Evolutionary conservation across 2,329 filamentous ascomycete species (phyloP).

Genomic region (Cladosporium oxysporum): DNA sequence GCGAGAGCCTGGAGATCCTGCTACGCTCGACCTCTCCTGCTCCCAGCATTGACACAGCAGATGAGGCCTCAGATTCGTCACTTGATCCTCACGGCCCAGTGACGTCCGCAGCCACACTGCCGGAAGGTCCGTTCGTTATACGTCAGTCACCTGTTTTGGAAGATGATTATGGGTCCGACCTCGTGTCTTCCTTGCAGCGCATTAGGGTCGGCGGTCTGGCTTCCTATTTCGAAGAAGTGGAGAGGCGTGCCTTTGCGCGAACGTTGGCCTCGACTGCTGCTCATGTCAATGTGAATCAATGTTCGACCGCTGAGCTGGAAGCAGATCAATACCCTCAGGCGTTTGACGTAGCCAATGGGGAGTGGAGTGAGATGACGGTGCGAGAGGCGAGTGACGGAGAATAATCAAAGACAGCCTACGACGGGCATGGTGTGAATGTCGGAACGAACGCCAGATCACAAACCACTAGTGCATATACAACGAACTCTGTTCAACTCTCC

Average conservation of each 20-base stretch:
- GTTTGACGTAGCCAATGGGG: background rate
- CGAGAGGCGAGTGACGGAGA: background rate
- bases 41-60: background rate
- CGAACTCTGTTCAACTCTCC: background rate
- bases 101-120: background rate
- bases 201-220: background rate
- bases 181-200: slow-evolving; percentile 7
- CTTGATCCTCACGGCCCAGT: background rate
- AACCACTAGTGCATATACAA: background rate
- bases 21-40: background rate
- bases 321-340: background rate
- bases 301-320: background rate
- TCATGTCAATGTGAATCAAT: background rate
- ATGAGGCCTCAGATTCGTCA: background rate
- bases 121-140: background rate
- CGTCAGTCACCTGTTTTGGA: background rate
- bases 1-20: background rate
- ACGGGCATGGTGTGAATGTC: background rate
- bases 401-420: background rate
- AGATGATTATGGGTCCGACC: background rate
- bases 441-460: background rate
- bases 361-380: background rate
- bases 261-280: background rate
- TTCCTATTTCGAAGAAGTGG: slow-evolving; percentile 2
- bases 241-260: background rate